phyloP scores from a whole-genome alignment of 768 basidiomycete genomes.

The Kwoniella newhampshirensis region DNA sequence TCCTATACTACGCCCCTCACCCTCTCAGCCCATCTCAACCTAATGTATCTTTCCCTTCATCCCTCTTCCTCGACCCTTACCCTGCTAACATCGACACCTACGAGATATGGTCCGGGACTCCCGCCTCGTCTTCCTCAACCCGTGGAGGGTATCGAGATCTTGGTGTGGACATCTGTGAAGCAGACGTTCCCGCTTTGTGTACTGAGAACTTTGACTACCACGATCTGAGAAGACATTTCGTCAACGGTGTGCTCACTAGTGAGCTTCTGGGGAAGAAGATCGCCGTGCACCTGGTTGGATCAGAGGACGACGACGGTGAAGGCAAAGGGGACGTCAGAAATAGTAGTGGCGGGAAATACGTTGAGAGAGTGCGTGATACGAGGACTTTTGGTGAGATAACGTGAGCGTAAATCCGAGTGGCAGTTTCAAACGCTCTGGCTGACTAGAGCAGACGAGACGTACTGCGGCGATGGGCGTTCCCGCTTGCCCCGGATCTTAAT shows the following conservation, averaged over 20 bases:
- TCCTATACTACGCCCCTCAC: slow-evolving; percentile 41
- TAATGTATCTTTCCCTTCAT: slow-evolving; percentile 37
- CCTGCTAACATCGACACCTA: slow-evolving; percentile 62
- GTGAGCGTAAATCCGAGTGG: slow-evolving; percentile 8
- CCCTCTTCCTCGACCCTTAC: slow-evolving; percentile 68
- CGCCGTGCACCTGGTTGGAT: slow-evolving; percentile 77
- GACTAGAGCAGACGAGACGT: slow-evolving; percentile 75
- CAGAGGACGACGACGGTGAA: slow-evolving; percentile 18
- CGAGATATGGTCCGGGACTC: slow-evolving; percentile 79
- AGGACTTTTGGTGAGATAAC: slow-evolving; percentile 86
- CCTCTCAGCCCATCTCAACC: slow-evolving; percentile 37
- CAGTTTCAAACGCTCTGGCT: not conserved
- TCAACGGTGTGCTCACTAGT: slow-evolving; percentile 88
- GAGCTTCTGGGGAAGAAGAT: slow-evolving; percentile 94
- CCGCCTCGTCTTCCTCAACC: slow-evolving; percentile 13
- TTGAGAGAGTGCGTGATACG: slow-evolving; percentile 89
- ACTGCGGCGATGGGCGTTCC: slow-evolving; percentile 89
- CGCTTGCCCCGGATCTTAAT: slow-evolving; percentile 91
- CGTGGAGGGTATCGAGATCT: slow-evolving; percentile 48
- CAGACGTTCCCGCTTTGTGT: slow-evolving; percentile 87
- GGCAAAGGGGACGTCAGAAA: slow-evolving; percentile 18
- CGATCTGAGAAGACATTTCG: slow-evolving; percentile 87
- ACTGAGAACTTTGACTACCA: slow-evolving; percentile 98
- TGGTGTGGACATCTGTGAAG: slow-evolving; percentile 52
- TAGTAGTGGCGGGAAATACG: slow-evolving; percentile 67